Conservation (phyloP, 495 filamentous ascomycete genomes). For the Penicillium turbatum region DNA sequence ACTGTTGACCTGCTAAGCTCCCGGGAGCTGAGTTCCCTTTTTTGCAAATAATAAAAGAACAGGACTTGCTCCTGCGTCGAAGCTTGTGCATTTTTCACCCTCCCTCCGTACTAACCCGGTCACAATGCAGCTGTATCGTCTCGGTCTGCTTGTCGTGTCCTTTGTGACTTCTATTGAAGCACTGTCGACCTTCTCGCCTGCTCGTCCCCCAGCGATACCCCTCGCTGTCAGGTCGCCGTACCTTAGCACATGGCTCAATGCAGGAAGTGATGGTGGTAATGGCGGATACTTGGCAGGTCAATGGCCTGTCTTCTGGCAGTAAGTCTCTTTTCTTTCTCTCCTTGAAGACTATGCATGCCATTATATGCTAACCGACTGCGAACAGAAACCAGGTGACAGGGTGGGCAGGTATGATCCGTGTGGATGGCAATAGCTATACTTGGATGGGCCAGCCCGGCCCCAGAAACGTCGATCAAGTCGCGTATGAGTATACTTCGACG, state of each 20-base stretch:
- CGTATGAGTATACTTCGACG: conserved; percentile 55
- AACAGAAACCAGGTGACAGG: conserved; percentile 46
- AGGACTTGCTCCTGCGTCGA: conserved; percentile 23
- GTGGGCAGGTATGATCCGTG: conserved; percentile 55
- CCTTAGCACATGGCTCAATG: conserved; percentile 52
- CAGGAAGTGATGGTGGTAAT: conserved; percentile 50
- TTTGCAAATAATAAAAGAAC: conserved; percentile 13
- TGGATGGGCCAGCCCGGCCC: conserved; percentile 52
- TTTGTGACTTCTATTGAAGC: conserved; percentile 28
- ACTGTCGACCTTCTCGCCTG: conserved; percentile 48
- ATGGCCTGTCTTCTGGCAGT: conserved; percentile 57
- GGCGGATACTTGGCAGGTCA: conserved; percentile 55
- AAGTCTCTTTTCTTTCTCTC: conserved; percentile 20
- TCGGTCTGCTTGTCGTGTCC: conserved; percentile 25
- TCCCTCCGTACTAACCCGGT: conserved; percentile 1
- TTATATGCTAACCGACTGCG: neutral
- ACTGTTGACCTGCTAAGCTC: conserved; percentile 2
- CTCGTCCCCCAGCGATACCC: conserved; percentile 52
- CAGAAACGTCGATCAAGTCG: conserved; percentile 44
- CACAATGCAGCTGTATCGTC: conserved; percentile 29
- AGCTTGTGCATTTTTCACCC: conserved; percentile 20
- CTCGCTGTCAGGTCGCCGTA: conserved; percentile 58
- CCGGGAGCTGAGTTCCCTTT: conserved; percentile 9
- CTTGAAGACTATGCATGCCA: neutral
- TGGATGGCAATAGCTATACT: conserved; percentile 50